Conservation (phyloP, 1,284 basidiomycete species). For the Naganishia liquefaciens region DNA sequence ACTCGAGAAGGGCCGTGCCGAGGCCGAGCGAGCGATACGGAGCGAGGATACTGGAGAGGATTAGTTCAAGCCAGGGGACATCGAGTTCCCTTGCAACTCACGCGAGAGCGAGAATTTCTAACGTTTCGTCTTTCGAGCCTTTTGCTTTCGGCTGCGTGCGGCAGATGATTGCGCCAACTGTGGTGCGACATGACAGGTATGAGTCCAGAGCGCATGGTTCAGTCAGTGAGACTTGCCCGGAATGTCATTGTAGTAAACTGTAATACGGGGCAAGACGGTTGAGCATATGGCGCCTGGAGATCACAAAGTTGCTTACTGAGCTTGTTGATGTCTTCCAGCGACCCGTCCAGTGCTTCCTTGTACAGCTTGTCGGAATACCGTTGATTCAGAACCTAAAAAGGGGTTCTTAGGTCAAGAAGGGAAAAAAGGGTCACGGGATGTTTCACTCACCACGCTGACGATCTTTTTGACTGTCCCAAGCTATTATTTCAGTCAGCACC, state of each 20-base stretch:
- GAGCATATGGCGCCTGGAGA: background rate
- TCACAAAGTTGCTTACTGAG: constrained; percentile 44
- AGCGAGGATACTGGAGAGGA: constrained; percentile 46
- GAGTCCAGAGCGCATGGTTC: too few relatives aligned
- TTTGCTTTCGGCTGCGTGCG: constrained; percentile 42
- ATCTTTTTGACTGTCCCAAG: constrained; percentile 50
- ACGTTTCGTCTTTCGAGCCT: constrained; percentile 39
- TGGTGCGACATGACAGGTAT: background rate
- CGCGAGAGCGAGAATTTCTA: constrained; percentile 51
- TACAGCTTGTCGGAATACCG: constrained; percentile 54
- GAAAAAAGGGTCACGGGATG: too few relatives aligned
- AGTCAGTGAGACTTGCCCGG: constrained; percentile 34
- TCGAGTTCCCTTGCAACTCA: constrained; percentile 34
- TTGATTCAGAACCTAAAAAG: constrained; percentile 22
- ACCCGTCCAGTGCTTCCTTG: constrained; percentile 49
- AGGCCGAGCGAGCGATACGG: constrained; percentile 52
- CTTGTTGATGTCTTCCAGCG: constrained; percentile 53
- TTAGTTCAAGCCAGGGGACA: background rate
- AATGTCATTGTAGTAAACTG: constrained; percentile 54
- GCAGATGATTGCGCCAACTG: constrained; percentile 49
- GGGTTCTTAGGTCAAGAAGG: too few relatives aligned
- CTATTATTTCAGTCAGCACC: constrained; percentile 33
- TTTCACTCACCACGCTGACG: constrained; percentile 50
- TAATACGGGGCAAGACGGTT: background rate
- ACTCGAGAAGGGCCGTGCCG: constrained; percentile 47